phyloP scores from a whole-genome alignment of 805 yeast species.

The Debaryomyces maramus region DNA sequence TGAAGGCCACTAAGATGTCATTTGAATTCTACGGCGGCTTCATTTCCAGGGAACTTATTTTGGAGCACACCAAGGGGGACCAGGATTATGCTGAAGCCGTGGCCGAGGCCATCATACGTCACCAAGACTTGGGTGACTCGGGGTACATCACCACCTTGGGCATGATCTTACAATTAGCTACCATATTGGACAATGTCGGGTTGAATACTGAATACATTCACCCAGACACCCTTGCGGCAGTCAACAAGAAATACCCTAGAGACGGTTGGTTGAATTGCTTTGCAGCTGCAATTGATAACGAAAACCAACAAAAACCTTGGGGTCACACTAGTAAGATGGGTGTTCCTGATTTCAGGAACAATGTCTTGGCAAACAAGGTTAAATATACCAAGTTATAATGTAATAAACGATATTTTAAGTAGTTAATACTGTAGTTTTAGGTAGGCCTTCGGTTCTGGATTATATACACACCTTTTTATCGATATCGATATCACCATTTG shows the following conservation, averaged over 20 bases:
- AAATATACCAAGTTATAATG: constrained; percentile 19
- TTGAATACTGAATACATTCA: constrained; percentile 26
- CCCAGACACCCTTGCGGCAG: constrained; percentile 24
- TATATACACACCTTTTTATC: constrained; percentile 1
- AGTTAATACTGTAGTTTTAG: too few species aligned
- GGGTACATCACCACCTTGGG: constrained; percentile 36
- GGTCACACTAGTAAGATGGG: constrained; percentile 37
- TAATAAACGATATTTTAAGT: too few species aligned
- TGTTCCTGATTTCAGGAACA: constrained; percentile 25
- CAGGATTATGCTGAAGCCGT: constrained; percentile 35
- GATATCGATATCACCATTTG: neutral
- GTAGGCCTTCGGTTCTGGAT: too few species aligned
- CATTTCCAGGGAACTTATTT: constrained; percentile 24
- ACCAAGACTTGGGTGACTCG: constrained; percentile 33
- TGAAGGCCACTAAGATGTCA: constrained; percentile 33
- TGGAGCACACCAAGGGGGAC: constrained; percentile 20
- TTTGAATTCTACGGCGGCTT: constrained; percentile 37
- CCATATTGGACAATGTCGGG: constrained; percentile 36
- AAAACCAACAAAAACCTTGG: constrained; percentile 33
- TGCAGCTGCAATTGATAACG: constrained; percentile 31
- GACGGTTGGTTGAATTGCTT: constrained; percentile 33
- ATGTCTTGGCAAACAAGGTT: constrained; percentile 25
- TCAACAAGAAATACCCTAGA: constrained; percentile 24
- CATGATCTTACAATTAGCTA: constrained; percentile 30
- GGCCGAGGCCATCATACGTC: constrained; percentile 34